Conservation (phyloP, 2,329 filamentous ascomycete species). For the Trichoderma brevicompactum region DNA sequence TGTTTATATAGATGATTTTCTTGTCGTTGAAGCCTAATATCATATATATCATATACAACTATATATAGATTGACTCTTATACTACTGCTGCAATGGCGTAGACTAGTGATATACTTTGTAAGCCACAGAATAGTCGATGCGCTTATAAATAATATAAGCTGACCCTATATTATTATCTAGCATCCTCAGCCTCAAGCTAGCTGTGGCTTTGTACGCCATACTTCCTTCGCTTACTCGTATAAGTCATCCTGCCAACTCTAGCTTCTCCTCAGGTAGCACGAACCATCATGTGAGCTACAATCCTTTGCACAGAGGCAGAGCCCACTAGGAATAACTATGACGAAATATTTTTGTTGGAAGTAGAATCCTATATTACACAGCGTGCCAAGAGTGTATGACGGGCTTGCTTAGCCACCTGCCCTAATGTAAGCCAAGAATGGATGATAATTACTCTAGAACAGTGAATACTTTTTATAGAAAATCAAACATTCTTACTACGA, state of each 20-base stretch:
- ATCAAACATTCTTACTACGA: no score
- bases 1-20: conserved; percentile 22
- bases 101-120: neutral
- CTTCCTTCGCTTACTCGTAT: neutral
- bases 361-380: no score
- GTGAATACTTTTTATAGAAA: no score
- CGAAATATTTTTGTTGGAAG: no score
- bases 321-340: no score
- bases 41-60: neutral
- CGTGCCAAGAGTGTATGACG: no score
- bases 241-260: neutral
- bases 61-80: conserved; percentile 8
- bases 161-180: neutral
- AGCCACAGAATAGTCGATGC: neutral
- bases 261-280: neutral
- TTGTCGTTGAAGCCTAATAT: neutral
- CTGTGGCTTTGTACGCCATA: conserved; percentile 7
- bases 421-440: no score
- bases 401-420: no score
- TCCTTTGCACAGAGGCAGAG: neutral
- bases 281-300: no score
- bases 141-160: conserved; percentile 17
- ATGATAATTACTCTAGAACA: no score
- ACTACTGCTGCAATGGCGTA: neutral
- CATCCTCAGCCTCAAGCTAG: conserved; percentile 8